Percentiles rank a stretch among this genome's conserved stretches.
Evolutionary conservation across 208 protist genomes (phyloP).

Genomic region (Naegleria gruberi): DNA sequence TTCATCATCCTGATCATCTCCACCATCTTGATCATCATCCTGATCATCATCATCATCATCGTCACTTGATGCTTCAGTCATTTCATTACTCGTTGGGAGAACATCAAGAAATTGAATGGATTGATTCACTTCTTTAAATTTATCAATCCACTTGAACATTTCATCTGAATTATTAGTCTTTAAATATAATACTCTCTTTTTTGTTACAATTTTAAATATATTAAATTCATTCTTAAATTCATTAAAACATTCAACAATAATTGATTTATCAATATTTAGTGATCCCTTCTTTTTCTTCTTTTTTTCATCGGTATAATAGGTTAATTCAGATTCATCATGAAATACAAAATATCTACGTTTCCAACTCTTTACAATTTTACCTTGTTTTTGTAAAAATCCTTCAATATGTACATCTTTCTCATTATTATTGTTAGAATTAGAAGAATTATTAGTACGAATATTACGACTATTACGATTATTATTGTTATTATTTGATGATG

Average conservation of each 20-base stretch:
- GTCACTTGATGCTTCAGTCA: too few species aligned
- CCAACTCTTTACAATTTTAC: conserved; percentile 18
- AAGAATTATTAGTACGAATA: too few species aligned
- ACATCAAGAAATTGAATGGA: not conserved
- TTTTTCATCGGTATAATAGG: not conserved
- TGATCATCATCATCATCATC: not conserved
- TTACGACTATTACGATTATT: too few species aligned
- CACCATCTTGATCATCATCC: not conserved
- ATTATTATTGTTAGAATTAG: too few species aligned
- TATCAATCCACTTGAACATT: not conserved
- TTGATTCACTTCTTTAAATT: not conserved
- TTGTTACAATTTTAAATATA: not conserved
- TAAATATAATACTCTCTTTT: not conserved
- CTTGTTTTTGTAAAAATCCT: conserved; percentile 11
- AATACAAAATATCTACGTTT: not conserved
- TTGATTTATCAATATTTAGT: not conserved
- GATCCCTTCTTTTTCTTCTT: not conserved
- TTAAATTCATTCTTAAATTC: not conserved
- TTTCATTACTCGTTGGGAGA: not conserved
- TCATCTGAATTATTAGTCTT: not conserved
- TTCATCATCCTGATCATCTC: not conserved
- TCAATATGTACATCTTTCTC: not conserved
- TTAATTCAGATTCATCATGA: not conserved
- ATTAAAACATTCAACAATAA: not conserved
- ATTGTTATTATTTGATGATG: too few species aligned